These are phyloP conservation scores for Phytophthora idaei DNA, from an alignment of 352 stramenopile genomes.

Conservation along the genomic window DNA sequence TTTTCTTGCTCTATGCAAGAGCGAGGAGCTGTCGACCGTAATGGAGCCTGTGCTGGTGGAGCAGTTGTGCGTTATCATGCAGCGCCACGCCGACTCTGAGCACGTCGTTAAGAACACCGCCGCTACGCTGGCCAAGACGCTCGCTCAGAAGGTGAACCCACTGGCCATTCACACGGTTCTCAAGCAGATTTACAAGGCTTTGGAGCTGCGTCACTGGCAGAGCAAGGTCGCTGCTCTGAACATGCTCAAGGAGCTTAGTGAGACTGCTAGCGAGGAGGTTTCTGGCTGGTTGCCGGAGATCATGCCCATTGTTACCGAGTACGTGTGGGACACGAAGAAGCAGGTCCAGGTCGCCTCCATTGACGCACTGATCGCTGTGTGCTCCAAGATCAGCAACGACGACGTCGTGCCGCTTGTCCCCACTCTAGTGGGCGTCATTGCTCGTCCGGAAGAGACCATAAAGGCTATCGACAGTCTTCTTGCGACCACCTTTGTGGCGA, in stretches of 20 bases:
- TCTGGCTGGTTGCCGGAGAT: constrained; percentile 88
- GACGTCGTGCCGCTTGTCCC: constrained; percentile 91
- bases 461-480: constrained; percentile 92
- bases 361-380: constrained; percentile 79
- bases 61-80: constrained; percentile 54
- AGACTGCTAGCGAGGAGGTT: constrained; percentile 68
- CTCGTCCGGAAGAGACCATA: constrained; percentile 90
- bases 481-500: constrained; percentile 92
- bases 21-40: constrained; percentile 47
- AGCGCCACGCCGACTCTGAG: constrained; percentile 72
- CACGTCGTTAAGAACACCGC: constrained; percentile 55
- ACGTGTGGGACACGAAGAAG: constrained; percentile 95
- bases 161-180: constrained; percentile 66
- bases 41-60: constrained; percentile 67
- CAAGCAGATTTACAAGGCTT: constrained; percentile 58
- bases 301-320: constrained; percentile 86
- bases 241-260: constrained; percentile 77
- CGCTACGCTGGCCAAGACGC: constrained; percentile 31
- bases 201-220: constrained; percentile 82
- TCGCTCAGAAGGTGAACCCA: constrained; percentile 58
- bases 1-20: constrained; percentile 49
- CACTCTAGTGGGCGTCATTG: constrained; percentile 91
- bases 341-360: constrained; percentile 89
- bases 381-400: constrained; percentile 90
- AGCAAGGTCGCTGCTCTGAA: constrained; percentile 89